Conservation (phyloP, 768 basidiomycete species). For the Thelephora aurantiotincta region DNA sequence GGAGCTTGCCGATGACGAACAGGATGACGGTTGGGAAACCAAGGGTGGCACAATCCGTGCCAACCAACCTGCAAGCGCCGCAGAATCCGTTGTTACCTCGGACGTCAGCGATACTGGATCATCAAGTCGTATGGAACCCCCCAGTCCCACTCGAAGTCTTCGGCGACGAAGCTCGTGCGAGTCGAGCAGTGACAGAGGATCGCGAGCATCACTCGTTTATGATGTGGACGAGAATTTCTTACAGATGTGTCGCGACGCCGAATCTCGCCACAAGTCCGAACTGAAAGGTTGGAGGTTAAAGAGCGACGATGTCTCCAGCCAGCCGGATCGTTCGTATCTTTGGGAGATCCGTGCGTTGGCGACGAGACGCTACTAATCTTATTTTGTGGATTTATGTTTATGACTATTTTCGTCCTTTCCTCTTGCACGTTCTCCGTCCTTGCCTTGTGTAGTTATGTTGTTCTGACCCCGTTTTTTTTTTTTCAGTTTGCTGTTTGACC, state of each 20-base stretch:
- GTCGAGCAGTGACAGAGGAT: conserved; percentile 66
- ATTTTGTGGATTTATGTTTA: not conserved
- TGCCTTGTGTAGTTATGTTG: not conserved
- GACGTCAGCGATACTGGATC: conserved; percentile 15
- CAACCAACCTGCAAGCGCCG: conserved; percentile 20
- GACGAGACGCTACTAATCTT: conserved; percentile 59
- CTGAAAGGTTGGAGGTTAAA: conserved; percentile 65
- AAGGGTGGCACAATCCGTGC: conserved; percentile 75
- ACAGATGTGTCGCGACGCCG: conserved; percentile 58
- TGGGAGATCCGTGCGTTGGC: conserved; percentile 79
- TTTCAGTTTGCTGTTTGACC: not conserved
- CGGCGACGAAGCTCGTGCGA: conserved; percentile 57
- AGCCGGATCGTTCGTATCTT: conserved; percentile 49
- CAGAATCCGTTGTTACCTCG: conserved; percentile 19
- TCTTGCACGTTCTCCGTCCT: no score
- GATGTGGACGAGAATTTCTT: conserved; percentile 68
- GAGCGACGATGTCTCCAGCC: conserved; percentile 13
- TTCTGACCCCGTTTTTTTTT: not conserved
- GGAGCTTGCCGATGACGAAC: conserved; percentile 84
- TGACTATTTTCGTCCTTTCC: not conserved
- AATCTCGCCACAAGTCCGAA: conserved; percentile 71
- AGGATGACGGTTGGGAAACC: conserved; percentile 53
- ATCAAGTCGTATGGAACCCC: conserved; percentile 23
- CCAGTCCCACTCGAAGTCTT: conserved; percentile 46
- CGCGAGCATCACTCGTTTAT: conserved; percentile 64